Evolutionary conservation across 2,329 filamentous ascomycete species (phyloP), one percentile per base, ranked within the genome.

Genomic region (Alternaria longipes): DNA sequence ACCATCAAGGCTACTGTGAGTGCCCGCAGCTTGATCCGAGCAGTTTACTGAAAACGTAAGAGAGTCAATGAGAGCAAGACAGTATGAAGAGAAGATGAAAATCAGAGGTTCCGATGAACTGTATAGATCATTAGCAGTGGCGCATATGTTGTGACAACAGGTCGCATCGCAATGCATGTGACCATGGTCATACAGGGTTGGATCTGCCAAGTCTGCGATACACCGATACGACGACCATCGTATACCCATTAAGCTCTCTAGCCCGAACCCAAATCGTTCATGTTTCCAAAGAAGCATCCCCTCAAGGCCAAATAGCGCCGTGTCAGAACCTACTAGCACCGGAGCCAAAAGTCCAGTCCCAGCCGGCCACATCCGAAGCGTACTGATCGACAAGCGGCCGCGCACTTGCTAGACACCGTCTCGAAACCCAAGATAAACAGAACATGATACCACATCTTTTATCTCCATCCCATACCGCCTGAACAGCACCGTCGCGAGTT

Each of bases 251-350:
- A 36, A 36, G 32, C 12, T 14, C 28, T 14, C 32, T 36, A 36
- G 32, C 32, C 14, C 32, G 5, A 14, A 36, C 12, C 2, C 14
- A 36, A 36, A 36, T 36, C 32, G 4, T 36, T 7, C 6, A 6
- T 36, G 1, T 36, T 12, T 36, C 16, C 32, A 50, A 36, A 36
- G 30, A 50, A 24, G 46, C 46, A 26, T 38, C 32, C 18, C 18
- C 22, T 34, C 32, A 26, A 50, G 30, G 30, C 30, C 30, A 36
- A 12, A 20, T 50, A 26, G 46, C 46, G 46, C 34, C 30, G 32
- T 50, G 46, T 26, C 32, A 36, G 46, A 50, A 5, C 8, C 20
- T 38, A 11, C 46, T 50, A 50, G 46, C 46, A 50, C 46, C 46
- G 46, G 32, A 34, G 36, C 46, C 46, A 36, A 50, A n/a, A 3